A percentile compares a stretch with the other conserved stretches of the same genome.
Conservation (phyloP, 257 asterid genomes). For the Solanum bulbocastanum region DNA sequence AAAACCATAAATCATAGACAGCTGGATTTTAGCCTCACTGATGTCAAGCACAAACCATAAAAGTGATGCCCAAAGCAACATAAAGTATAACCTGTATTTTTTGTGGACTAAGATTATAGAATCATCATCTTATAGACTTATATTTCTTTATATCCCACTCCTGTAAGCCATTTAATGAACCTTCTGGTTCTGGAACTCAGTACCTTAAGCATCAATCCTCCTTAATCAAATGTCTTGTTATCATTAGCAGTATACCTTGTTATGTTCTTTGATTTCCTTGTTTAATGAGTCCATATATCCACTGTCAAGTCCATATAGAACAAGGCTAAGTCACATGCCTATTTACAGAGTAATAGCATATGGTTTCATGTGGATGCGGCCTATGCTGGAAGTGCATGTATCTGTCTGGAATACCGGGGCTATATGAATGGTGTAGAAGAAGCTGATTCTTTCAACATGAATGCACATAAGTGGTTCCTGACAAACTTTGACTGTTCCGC, state of each 20-base stretch:
- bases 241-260: background rate
- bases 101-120: background rate
- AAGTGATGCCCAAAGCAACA: background rate
- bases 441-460: slow-evolving; percentile 89
- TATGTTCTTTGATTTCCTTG: background rate
- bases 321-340: background rate
- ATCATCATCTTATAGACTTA: background rate
- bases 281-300: background rate
- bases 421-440: slow-evolving; percentile 70
- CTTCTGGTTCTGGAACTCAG: background rate
- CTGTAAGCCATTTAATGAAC: background rate
- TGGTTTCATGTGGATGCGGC: slow-evolving; percentile 99
- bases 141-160: background rate
- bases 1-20: background rate
- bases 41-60: background rate
- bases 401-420: slow-evolving; percentile 83
- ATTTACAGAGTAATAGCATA: slow-evolving; percentile 51
- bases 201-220: background rate
- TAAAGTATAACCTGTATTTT: background rate
- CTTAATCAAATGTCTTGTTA: background rate
- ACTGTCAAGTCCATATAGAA: background rate
- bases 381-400: slow-evolving; percentile 95
- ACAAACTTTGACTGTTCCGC: slow-evolving; percentile 97
- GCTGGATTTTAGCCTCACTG: background rate
- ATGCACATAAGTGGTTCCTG: slow-evolving; percentile 90